These are phyloP conservation scores for Rhododendron henanense DNA, from an alignment of 148 eudicot genomes.

Conservation along the genomic window DNA sequence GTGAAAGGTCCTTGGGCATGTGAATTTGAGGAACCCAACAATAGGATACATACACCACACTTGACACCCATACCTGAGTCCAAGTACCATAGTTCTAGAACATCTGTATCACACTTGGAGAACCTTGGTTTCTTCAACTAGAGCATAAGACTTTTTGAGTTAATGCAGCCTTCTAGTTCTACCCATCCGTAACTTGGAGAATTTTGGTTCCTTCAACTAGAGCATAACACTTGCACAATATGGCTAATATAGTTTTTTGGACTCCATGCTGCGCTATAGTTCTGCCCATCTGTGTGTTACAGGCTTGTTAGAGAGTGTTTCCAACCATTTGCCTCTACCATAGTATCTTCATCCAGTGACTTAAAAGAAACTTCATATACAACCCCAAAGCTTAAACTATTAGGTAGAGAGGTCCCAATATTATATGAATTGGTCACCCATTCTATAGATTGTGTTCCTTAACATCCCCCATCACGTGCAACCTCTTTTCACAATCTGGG, in stretches of 20 bases:
- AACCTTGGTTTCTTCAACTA: not conserved
- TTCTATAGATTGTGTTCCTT: too few species aligned
- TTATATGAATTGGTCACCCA: too few species aligned
- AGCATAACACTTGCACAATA: conserved; percentile 3
- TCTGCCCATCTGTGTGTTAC: not conserved
- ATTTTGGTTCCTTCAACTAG: not conserved
- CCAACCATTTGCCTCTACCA: not conserved
- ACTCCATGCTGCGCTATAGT: too few species aligned
- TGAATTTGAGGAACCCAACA: not conserved
- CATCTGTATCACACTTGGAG: not conserved
- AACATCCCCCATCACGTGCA: too few species aligned
- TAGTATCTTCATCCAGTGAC: not conserved
- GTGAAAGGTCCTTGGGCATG: not conserved
- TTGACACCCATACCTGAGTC: not conserved
- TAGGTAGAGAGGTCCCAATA: too few species aligned
- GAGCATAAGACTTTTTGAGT: not conserved
- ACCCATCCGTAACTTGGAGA: not conserved
- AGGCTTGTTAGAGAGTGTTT: not conserved
- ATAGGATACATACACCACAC: not conserved
- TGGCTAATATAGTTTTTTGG: not conserved
- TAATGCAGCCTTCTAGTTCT: not conserved
- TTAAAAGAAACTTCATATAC: not conserved
- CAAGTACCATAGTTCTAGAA: not conserved
- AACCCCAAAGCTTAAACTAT: too few species aligned
- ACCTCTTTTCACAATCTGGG: too few species aligned